A percentile compares a stretch with the other conserved stretches of the same genome.
Conservation (phyloP, 2,329 filamentous ascomycete genomes). For the Harringtonia lauricola region DNA sequence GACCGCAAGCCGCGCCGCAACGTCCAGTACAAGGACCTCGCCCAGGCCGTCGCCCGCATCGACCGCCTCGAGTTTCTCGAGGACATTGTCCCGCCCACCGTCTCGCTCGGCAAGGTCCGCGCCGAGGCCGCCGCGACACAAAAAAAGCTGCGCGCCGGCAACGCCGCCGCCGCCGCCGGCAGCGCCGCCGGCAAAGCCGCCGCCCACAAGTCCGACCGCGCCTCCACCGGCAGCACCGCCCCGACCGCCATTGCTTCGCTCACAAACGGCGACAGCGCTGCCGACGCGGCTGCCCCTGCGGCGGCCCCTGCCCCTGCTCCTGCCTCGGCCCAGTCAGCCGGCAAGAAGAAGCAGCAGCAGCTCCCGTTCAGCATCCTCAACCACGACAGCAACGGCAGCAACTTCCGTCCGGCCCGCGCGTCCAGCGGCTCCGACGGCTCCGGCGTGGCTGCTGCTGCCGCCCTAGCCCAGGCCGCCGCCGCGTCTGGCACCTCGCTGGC, state of each 20-base stretch:
- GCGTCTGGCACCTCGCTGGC: conserved; percentile 2
- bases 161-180: not conserved
- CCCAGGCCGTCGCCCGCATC: conserved; percentile 73
- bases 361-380: conserved; percentile 10
- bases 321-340: too few species aligned
- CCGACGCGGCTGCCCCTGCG: not conserved
- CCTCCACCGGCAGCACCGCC: conserved; percentile 3
- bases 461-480: conserved; percentile 9
- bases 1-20: conserved; percentile 88
- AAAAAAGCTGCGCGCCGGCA: conserved; percentile 26
- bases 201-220: conserved; percentile 3
- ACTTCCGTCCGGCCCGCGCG: too few species aligned
- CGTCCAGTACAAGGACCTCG: conserved; percentile 90
- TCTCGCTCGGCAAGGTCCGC: conserved; percentile 70
- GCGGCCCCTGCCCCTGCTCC: too few species aligned
- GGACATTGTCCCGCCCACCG: conserved; percentile 81
- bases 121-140: conserved; percentile 42
- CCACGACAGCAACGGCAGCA: conserved; percentile 1
- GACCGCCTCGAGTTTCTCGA: conserved; percentile 93
- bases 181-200: not conserved
- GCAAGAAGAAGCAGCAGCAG: conserved; percentile 10
- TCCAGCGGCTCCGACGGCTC: not conserved
- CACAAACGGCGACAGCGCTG: conserved; percentile 2
- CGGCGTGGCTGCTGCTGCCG: conserved; percentile 8
- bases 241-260: conserved; percentile 9